Evolutionary conservation across 768 basidiomycete genomes (phyloP), one percentile per base, ranked within the genome.

Genomic region (Clitopilus passeckerianus): DNA sequence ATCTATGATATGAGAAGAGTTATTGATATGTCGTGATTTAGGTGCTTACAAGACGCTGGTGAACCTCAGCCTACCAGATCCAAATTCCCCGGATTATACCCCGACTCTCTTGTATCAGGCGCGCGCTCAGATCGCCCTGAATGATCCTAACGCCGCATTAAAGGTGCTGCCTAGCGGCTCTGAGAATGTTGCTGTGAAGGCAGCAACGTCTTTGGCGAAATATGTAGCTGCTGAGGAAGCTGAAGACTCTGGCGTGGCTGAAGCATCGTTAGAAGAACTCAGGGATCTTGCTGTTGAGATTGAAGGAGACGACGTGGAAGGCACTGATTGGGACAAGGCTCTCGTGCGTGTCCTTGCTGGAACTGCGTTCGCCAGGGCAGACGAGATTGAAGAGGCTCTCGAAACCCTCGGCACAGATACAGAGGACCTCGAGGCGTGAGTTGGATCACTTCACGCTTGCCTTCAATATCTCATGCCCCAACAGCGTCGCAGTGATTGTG

Each of bases 371-470:
- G 82, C 87, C 15, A 76, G 84, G 34, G 91, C 91, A 15, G 89
- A 87, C 1, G 95, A 97, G 73, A 74, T 90, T 10, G 95, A 97
- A 72, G 95, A 98, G 73, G 95, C 94, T 1, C 75, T 97, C 23
- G 95, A 96, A 72, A 95, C 91, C 0, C 78, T 98, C 33, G 86
- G 87, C 7, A 83, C 82, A 6, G 88, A 86, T 53, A 84, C 85
- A 33, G 83, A 88, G 62, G 90, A 92, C 65, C 81, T 94, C 35
- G 95, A 98, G 78, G 90, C 91, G 94, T 95, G 72, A 66, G 91
- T 82, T 30, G 27, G 6, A 20, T 33, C 50, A n/a, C 37, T 44
- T n/a, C 50, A 24, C 8, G n/a, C 15, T n/a, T 30, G 55, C 15
- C 53, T 34, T 20, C 7, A 41, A 30, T 24, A 56, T 53, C 54